Base-by-base conservation (phyloP, 352 stramenopile genomes). In the Blastocystis sp. region DNA sequence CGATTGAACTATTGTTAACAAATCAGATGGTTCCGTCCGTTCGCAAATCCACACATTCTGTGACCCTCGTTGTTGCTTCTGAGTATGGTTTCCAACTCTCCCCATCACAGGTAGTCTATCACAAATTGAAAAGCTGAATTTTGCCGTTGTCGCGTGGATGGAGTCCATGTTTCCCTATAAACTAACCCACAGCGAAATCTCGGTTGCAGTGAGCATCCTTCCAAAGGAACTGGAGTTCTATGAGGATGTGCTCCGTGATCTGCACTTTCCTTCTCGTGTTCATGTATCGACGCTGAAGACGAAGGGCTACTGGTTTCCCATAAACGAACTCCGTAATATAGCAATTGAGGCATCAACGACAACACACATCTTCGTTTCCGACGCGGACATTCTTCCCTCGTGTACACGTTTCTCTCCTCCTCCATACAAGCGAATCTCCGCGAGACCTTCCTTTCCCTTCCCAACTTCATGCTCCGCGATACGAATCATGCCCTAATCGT, bases 251-350 rank as follows among this genome's bases (percentile, higher is more conserved):
- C 1, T 81, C n/a, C 27, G 21, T n/a, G 32, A 11, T 16, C 16
- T 81, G 7, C n/a, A 34, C 24, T 40, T 81, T 29, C 69, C 69
- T 16, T 81, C 69, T 34, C 69, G 69, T 48, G 69, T 81, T 46
- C n/a, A 44, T 44, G 14, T 64, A 9, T 49, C 21, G 29, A 27
- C 27, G 9, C 29, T 34, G 27, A 14, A 53, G 29, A 53, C 42
- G 32, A 38, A 64, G 29, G 18, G 14, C 3, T 64, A 48, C 24
- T 44, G 9, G 16, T 84, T 65, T 40, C 72, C 46, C 14, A 71
- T 71, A 14, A 84, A 84, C 49, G 29, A 29, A 4, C 57, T 84
- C 18, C 72, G 72, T n/a, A 84, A 84, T 51, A 16, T 84, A 8
- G 72, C 72, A 18, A 51, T 84, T 24, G 18, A 48, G 7, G 38